Conservation (phyloP, 1,284 basidiomycete genomes). For the Vanrija pseudolonga region DNA sequence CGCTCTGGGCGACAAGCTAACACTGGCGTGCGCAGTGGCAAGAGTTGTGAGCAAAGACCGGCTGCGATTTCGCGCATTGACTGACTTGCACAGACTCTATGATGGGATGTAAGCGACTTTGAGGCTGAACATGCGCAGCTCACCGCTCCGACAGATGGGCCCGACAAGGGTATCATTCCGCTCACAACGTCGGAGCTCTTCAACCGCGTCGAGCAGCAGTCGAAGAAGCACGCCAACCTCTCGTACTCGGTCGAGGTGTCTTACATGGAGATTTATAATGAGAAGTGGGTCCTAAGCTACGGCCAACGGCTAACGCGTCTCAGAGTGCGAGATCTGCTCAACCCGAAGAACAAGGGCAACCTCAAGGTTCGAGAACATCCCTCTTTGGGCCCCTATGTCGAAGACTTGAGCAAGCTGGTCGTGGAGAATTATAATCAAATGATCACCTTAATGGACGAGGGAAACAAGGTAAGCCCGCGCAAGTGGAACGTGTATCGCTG, state of each 20-base stretch:
- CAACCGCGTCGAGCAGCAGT: slow-evolving; percentile 69
- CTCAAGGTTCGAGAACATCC: slow-evolving; percentile 96
- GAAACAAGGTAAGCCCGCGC: slow-evolving; percentile 71
- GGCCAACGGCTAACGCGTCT: neutral
- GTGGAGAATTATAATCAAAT: slow-evolving; percentile 90
- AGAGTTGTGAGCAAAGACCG: slow-evolving; percentile 36
- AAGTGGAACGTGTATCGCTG: neutral
- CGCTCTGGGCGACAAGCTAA: neutral
- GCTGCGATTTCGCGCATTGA: neutral
- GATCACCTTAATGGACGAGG: slow-evolving; percentile 99
- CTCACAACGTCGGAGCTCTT: slow-evolving; percentile 92
- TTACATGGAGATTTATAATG: slow-evolving; percentile 97
- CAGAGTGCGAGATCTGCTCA: slow-evolving; percentile 80
- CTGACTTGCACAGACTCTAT: slow-evolving; percentile 60
- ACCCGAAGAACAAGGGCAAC: slow-evolving; percentile 92
- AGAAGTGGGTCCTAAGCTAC: slow-evolving; percentile 57
- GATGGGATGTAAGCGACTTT: slow-evolving; percentile 83
- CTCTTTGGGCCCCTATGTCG: slow-evolving; percentile 89
- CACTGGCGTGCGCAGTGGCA: slow-evolving; percentile 29
- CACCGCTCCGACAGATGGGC: slow-evolving; percentile 64
- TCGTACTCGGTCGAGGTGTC: slow-evolving; percentile 92
- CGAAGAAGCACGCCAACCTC: slow-evolving; percentile 62
- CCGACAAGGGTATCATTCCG: slow-evolving; percentile 96
- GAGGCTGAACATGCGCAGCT: slow-evolving; percentile 4
- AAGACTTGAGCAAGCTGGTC: slow-evolving; percentile 89